Conservation (phyloP, 2,329 filamentous ascomycete species). For the Fusarium metavorans region DNA sequence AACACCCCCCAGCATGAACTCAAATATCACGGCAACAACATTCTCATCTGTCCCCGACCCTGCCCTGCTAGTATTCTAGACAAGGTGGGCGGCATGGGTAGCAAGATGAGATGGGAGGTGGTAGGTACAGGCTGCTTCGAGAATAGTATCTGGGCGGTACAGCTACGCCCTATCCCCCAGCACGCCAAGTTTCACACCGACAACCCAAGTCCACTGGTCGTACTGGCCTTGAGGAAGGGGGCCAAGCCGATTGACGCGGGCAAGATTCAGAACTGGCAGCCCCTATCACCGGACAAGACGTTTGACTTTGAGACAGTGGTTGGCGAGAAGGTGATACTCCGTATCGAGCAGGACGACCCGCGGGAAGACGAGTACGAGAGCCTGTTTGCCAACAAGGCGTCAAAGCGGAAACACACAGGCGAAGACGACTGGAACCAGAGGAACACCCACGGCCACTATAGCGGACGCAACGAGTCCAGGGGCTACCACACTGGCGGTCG, state of each 20-base stretch:
- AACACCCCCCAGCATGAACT: constrained; percentile 76
- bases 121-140: constrained; percentile 80
- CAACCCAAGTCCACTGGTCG: constrained; percentile 81
- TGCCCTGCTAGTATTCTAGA: constrained; percentile 79
- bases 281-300: constrained; percentile 76
- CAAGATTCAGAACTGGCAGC: constrained; percentile 86
- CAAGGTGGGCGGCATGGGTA: constrained; percentile 88
- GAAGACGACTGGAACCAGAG: constrained; percentile 57
- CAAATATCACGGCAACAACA: constrained; percentile 87
- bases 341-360: constrained; percentile 79
- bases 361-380: constrained; percentile 73
- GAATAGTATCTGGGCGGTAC: constrained; percentile 88
- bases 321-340: constrained; percentile 85
- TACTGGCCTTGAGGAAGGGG: constrained; percentile 82
- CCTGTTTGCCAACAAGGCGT: constrained; percentile 68
- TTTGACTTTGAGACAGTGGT: constrained; percentile 86
- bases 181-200: constrained; percentile 81
- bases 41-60: constrained; percentile 86
- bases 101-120: constrained; percentile 86
- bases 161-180: constrained; percentile 78
- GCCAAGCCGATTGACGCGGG: constrained; percentile 83
- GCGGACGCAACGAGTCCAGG: constrained; percentile 56
- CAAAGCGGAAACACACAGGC: constrained; percentile 69
- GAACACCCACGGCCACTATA: constrained; percentile 48
- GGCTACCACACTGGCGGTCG: constrained; percentile 58